A percentile compares a stretch with the other conserved stretches of the same genome.
Conservation (phyloP, 176 grass and related monocot species). For the Areca catechu region DNA sequence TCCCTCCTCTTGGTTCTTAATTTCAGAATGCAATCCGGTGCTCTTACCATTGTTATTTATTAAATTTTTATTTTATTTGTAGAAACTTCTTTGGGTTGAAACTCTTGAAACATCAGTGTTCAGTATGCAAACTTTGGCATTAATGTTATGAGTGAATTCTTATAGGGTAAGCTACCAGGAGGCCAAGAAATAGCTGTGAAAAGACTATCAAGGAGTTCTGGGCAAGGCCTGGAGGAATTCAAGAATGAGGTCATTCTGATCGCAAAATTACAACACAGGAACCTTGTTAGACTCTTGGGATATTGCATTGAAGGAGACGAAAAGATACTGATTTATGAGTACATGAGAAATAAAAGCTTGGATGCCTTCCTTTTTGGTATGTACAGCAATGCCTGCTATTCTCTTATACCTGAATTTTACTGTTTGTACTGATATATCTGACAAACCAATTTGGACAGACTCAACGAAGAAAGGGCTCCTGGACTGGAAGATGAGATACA, state of each 20-base stretch:
- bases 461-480: slow-evolving; percentile 17
- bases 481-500: slow-evolving; percentile 40
- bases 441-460: slow-evolving; percentile 10
- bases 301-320: slow-evolving; percentile 32
- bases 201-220: slow-evolving; percentile 29
- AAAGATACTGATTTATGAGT: slow-evolving; percentile 31
- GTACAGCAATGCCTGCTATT: neutral
- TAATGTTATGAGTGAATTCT: no score
- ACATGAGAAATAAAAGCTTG: slow-evolving; percentile 36
- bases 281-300: slow-evolving; percentile 35
- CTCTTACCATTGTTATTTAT: no score
- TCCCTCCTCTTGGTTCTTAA: no score
- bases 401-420: neutral
- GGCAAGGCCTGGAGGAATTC: slow-evolving; percentile 34
- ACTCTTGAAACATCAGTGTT: no score
- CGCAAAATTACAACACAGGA: slow-evolving; percentile 33
- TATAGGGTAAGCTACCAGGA: slow-evolving; percentile 19
- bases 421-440: no score
- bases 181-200: slow-evolving; percentile 36
- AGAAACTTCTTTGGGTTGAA: no score
- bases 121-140: no score
- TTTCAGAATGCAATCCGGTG: no score
- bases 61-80: no score
- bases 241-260: slow-evolving; percentile 42
- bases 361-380: slow-evolving; percentile 37